phyloP scores from a whole-genome alignment of 495 filamentous ascomycete genomes.

The Lasiosphaeria ovina region DNA sequence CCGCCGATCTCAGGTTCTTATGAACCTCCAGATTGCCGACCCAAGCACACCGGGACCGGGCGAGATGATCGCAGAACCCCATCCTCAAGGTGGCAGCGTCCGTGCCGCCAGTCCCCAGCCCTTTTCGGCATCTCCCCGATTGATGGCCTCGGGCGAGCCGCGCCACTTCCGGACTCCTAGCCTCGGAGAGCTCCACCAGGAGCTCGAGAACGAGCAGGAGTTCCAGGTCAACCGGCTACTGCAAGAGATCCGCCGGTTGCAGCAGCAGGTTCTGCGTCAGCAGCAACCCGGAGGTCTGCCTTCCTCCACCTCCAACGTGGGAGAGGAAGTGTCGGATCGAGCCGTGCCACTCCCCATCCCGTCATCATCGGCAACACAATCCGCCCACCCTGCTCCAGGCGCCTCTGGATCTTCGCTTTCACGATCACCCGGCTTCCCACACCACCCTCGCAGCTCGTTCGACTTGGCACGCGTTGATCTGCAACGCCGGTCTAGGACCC shows the following conservation, averaged over 20 bases:
- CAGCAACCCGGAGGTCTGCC: constrained; percentile 34
- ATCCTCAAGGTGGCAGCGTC: constrained; percentile 32
- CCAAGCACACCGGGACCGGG: constrained; percentile 58
- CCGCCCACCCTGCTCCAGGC: constrained; percentile 19
- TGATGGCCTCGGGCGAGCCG: constrained; percentile 52
- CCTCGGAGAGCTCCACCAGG: constrained; percentile 92
- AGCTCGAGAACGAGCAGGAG: constrained; percentile 93
- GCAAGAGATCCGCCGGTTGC: constrained; percentile 83
- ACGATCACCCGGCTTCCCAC: constrained; percentile 53
- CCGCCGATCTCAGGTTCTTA: constrained; percentile 65
- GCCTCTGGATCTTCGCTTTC: constrained; percentile 38
- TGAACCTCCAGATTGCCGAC: constrained; percentile 74
- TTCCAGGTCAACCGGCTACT: constrained; percentile 93
- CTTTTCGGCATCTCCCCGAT: constrained; percentile 56
- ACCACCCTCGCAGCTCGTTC: constrained; percentile 55
- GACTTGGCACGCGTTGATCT: constrained; percentile 56
- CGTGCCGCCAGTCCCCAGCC: constrained; percentile 57
- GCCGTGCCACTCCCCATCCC: constrained; percentile 46
- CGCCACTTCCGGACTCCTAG: constrained; percentile 69
- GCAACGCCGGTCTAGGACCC: constrained; percentile 53
- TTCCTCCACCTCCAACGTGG: constrained; percentile 43
- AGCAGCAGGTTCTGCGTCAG: constrained; percentile 69
- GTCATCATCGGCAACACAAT: constrained; percentile 27
- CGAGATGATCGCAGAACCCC: constrained; percentile 56
- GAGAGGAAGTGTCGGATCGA: constrained; percentile 68